phyloP scores from a whole-genome alignment of 2,329 filamentous ascomycete species.

The Fonsecaea nubica region DNA sequence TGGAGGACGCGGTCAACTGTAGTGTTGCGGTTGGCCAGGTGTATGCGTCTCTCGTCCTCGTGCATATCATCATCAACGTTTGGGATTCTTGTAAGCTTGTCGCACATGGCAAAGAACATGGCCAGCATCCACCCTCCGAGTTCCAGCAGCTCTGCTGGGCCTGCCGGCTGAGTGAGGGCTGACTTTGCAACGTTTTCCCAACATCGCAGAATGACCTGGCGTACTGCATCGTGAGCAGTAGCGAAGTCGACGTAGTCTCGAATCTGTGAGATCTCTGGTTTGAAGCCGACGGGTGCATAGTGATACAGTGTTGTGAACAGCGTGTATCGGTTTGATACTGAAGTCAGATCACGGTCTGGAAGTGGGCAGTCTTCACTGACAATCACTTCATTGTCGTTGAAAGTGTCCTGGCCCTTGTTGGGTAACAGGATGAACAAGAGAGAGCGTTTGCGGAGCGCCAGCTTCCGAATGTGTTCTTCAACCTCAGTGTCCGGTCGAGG shows the following conservation, averaged over 20 bases:
- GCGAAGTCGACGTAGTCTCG: constrained; percentile 31
- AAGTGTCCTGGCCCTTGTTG: constrained; percentile 30
- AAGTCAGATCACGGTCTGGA: constrained; percentile 22
- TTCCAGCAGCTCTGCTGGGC: constrained; percentile 11
- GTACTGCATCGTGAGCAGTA: constrained; percentile 30
- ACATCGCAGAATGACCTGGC: constrained; percentile 29
- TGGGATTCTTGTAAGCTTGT: constrained; percentile 25
- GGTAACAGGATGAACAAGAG: constrained; percentile 36
- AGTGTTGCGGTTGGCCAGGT: constrained; percentile 20
- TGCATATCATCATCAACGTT: background rate
- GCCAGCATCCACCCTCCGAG: constrained; percentile 30
- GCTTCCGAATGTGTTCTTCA: constrained; percentile 14
- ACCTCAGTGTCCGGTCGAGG: constrained; percentile 5
- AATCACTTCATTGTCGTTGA: constrained; percentile 22
- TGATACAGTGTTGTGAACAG: constrained; percentile 33
- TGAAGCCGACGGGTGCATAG: constrained; percentile 31
- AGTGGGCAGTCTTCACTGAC: constrained; percentile 28
- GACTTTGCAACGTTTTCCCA: constrained; percentile 32
- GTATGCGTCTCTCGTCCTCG: constrained; percentile 10
- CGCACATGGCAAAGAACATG: constrained; percentile 28
- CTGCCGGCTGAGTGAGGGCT: constrained; percentile 13
- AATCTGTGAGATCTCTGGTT: constrained; percentile 30
- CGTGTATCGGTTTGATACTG: constrained; percentile 33
- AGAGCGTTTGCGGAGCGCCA: constrained; percentile 28
- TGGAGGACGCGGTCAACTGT: constrained; percentile 17